phyloP scores from a whole-genome alignment of 192 early-diverging fungal species.

The Backusella tarrabulga region DNA sequence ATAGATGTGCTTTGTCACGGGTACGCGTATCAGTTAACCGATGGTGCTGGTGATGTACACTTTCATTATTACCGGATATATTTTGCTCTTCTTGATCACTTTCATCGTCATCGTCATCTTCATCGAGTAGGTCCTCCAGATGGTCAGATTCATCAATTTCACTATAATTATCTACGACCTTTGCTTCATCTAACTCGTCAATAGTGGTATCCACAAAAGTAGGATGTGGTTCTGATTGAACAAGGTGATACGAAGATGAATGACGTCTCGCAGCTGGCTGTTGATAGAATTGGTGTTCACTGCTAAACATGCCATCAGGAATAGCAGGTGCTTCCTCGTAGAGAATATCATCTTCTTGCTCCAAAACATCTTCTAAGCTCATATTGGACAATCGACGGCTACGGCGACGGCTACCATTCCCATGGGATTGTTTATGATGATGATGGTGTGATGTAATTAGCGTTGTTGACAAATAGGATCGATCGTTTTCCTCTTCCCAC shows the following conservation, averaged over 20 bases:
- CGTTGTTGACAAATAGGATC: background rate
- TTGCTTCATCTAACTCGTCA: background rate
- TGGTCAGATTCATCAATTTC: background rate
- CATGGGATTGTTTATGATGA: background rate
- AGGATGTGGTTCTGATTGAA: conserved; percentile 20
- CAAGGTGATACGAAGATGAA: background rate
- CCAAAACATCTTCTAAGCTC: conserved; percentile 10
- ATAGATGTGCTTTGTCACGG: background rate
- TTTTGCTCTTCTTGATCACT: background rate
- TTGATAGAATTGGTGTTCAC: conserved; percentile 9
- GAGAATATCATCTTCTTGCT: background rate
- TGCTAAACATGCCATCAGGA: conserved; percentile 12
- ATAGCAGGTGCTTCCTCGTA: background rate
- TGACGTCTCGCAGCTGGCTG: background rate
- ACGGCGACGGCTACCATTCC: background rate
- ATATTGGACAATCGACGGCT: conserved; percentile 8
- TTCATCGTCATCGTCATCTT: background rate
- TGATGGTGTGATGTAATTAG: background rate
- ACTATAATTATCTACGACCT: background rate
- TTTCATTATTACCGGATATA: background rate
- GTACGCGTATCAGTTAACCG: background rate
- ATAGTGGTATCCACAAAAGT: background rate
- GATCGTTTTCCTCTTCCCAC: conserved; percentile 14
- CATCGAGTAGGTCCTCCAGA: background rate
- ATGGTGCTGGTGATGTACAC: background rate